Conservation (phyloP, 495 filamentous ascomycete genomes). For the Geoglossum glabrum region DNA sequence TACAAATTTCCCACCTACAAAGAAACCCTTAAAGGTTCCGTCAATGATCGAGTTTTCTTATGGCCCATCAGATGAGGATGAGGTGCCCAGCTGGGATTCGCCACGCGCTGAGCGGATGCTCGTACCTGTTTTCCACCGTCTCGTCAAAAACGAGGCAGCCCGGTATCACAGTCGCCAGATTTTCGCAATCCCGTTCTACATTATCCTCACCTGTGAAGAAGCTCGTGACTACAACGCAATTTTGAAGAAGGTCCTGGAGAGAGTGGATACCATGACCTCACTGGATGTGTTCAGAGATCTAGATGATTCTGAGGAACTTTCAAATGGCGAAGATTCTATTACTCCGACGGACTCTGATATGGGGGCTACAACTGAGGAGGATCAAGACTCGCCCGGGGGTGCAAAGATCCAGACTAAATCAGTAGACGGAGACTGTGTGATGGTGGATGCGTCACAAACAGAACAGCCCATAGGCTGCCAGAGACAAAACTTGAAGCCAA, state of each 20-base stretch:
- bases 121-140: conserved; percentile 61
- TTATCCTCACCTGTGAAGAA: conserved; percentile 41
- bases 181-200: conserved; percentile 38
- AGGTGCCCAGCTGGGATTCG: conserved; percentile 35
- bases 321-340: conserved; percentile 10
- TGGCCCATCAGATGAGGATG: conserved; percentile 34
- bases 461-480: background rate
- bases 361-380: conserved; percentile 50
- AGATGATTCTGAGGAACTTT: conserved; percentile 19
- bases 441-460: conserved; percentile 27
- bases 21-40: conserved; percentile 24
- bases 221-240: conserved; percentile 37
- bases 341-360: conserved; percentile 47
- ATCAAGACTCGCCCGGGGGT: conserved; percentile 47
- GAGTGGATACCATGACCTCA: conserved; percentile 40
- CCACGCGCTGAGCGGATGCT: conserved; percentile 49
- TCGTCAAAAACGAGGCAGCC: conserved; percentile 27
- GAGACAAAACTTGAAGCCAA: background rate
- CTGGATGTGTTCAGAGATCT: conserved; percentile 34
- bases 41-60: conserved; percentile 21
- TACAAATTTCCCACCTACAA: conserved; percentile 45
- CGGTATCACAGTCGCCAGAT: conserved; percentile 20
- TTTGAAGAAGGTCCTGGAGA: conserved; percentile 36
- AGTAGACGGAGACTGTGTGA: conserved; percentile 75
- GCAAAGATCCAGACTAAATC: conserved; percentile 52